Evolutionary conservation across 1,284 basidiomycete genomes (phyloP).

Genomic region (Lentinula novae-zelandiae): DNA sequence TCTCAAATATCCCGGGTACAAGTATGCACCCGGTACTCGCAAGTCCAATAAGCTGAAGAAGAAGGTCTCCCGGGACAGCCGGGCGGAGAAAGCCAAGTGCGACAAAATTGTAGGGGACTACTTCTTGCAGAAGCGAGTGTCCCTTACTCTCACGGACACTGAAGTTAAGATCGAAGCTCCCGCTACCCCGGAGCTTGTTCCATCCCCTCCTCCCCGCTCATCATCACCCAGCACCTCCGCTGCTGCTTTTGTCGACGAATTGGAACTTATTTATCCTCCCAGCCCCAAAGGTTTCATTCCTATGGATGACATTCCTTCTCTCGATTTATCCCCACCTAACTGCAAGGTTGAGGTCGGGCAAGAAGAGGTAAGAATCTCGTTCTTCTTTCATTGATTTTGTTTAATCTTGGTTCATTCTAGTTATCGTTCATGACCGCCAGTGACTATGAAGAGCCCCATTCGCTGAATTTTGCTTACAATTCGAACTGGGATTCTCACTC

Average conservation of each 20-base stretch:
- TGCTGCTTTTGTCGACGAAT: neutral
- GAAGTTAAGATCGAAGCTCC: neutral
- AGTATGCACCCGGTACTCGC: constrained; percentile 42
- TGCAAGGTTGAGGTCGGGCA: neutral
- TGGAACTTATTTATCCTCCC: neutral
- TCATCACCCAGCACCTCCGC: constrained; percentile 2
- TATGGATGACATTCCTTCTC: constrained; percentile 35
- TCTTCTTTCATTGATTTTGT: too few species aligned
- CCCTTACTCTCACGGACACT: neutral
- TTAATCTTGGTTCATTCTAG: neutral
- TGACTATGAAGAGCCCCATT: neutral
- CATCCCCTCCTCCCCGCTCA: neutral
- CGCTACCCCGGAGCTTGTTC: neutral
- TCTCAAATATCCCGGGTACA: constrained; percentile 50
- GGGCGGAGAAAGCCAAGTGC: constrained; percentile 35
- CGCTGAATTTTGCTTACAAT: neutral
- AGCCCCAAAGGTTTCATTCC: constrained; percentile 27
- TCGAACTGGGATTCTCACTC: neutral
- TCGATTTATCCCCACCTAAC: constrained; percentile 19
- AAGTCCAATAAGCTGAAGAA: constrained; percentile 27
- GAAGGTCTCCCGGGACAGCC: constrained; percentile 26
- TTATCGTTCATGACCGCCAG: neutral
- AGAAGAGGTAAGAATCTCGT: neutral
- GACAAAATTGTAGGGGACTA: constrained; percentile 29
- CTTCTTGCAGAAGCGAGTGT: constrained; percentile 1